Evolutionary conservation across 2,329 filamentous ascomycete genomes (phyloP).

Genomic region (Neurospora sp.): DNA sequence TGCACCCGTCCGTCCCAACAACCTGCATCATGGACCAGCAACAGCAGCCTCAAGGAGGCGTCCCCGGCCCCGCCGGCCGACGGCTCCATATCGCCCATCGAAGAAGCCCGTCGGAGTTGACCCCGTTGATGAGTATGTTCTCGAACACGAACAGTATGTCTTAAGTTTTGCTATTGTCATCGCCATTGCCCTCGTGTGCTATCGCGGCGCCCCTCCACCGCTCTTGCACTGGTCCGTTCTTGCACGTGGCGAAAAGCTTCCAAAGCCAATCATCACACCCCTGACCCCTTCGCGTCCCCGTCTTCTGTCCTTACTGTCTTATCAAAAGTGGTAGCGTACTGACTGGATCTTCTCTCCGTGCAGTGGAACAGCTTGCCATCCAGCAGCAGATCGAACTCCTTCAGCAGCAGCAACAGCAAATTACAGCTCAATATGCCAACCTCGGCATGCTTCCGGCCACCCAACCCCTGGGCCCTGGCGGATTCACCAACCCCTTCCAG

Average conservation of each 20-base stretch:
- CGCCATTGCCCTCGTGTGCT: constrained; percentile 2
- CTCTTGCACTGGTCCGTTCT: constrained; percentile 7
- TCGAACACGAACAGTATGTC: constrained; percentile 50
- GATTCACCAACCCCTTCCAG: constrained; percentile 67
- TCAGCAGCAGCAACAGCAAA: constrained; percentile 96
- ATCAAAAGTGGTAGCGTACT: constrained; percentile 8
- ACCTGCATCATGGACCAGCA: constrained; percentile 57
- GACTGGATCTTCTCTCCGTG: constrained; percentile 13
- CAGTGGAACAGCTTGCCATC: constrained; percentile 95
- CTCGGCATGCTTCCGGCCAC: constrained; percentile 89
- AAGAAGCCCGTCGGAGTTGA: constrained; percentile 93
- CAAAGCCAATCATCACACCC: not conserved
- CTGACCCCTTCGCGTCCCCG: constrained; percentile 12
- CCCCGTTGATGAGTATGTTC: constrained; percentile 93
- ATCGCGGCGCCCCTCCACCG: constrained; percentile 1
- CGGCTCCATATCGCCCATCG: constrained; percentile 95
- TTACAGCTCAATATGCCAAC: constrained; percentile 93
- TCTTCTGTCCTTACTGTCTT: not conserved
- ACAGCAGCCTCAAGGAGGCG: constrained; percentile 46
- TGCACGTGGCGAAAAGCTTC: not conserved
- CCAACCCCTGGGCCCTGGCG: constrained; percentile 62
- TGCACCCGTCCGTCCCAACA: constrained; percentile 3
- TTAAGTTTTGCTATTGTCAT: constrained; percentile 7
- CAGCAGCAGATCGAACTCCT: constrained; percentile 97
- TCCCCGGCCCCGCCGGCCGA: constrained; percentile 70